Percentiles rank a stretch among this genome's conserved stretches.
These are phyloP conservation scores for Bipolaris victoriae DNA, from an alignment of 2,329 filamentous ascomycete species.

Conservation along the genomic window DNA sequence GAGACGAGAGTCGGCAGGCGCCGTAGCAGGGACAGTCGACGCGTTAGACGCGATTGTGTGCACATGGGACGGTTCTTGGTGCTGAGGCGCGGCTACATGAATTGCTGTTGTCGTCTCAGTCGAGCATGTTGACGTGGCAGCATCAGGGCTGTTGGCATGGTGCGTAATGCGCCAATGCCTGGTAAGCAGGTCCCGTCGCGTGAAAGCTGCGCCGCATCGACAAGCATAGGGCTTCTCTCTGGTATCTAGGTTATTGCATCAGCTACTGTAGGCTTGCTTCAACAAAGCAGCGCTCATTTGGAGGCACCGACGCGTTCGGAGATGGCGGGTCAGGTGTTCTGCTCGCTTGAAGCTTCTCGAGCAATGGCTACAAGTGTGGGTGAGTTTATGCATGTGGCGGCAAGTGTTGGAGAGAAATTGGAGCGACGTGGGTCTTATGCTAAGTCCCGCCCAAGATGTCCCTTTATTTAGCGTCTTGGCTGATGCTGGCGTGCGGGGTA, in stretches of 20 bases:
- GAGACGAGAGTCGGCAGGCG: slow-evolving; percentile 4
- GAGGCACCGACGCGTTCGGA: slow-evolving; percentile 39
- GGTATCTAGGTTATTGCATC: slow-evolving; percentile 30
- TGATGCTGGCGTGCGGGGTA: slow-evolving; percentile 5
- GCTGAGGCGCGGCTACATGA: slow-evolving; percentile 7
- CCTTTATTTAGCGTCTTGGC: slow-evolving; percentile 9
- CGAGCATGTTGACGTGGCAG: slow-evolving; percentile 12
- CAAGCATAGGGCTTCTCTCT: slow-evolving; percentile 41
- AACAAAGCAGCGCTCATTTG: slow-evolving; percentile 1
- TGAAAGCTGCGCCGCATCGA: slow-evolving; percentile 36
- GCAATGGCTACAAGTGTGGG: slow-evolving; percentile 37
- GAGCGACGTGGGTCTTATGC: slow-evolving; percentile 13
- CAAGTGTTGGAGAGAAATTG: slow-evolving; percentile 25
- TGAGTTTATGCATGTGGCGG: slow-evolving; percentile 32
- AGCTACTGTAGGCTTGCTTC: slow-evolving; percentile 11
- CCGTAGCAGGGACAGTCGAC: slow-evolving; percentile 5
- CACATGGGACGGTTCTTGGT: neutral
- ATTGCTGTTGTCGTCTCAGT: slow-evolving; percentile 9
- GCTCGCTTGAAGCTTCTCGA: slow-evolving; percentile 39
- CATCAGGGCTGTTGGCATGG: slow-evolving; percentile 20
- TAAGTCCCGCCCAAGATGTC: neutral
- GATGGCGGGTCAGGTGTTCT: slow-evolving; percentile 40
- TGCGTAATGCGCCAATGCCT: slow-evolving; percentile 40
- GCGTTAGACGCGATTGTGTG: slow-evolving; percentile 1
- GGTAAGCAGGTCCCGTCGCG: slow-evolving; percentile 39